Evolutionary conservation across 2,329 filamentous ascomycete species (phyloP).

Genomic region (Colletotrichum sp.): DNA sequence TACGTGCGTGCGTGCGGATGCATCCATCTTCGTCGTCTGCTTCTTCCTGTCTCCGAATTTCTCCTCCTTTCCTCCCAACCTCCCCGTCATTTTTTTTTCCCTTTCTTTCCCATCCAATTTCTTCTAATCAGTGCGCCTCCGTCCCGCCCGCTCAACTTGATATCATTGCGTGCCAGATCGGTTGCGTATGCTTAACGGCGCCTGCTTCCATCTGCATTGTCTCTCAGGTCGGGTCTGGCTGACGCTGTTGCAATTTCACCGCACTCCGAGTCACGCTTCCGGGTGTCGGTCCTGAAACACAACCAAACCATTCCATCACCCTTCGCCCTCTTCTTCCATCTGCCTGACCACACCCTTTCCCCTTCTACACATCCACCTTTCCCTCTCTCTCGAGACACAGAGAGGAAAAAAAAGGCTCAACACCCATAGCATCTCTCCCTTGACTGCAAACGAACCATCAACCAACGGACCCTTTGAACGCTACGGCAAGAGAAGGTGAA

Average conservation of each 20-base stretch:
- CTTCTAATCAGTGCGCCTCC: not conserved
- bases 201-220: not conserved
- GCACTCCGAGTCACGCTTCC: conserved; percentile 22
- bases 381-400: not conserved
- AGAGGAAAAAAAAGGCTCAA: not conserved
- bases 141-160: not conserved
- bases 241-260: conserved; percentile 12
- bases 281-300: conserved; percentile 21
- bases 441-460: not conserved
- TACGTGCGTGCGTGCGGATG: conserved; percentile 13
- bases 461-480: not conserved
- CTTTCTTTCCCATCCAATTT: not conserved
- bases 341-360: not conserved
- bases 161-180: conserved; percentile 4
- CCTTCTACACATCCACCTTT: not conserved
- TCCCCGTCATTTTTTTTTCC: not conserved
- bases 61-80: conserved; percentile 16
- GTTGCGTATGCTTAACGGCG: not conserved
- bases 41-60: not conserved
- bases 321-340: not conserved
- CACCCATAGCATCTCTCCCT: not conserved
- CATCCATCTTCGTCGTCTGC: conserved; percentile 12
- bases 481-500: not conserved
- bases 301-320: conserved; percentile 15
- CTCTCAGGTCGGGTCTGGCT: not conserved